Evolutionary conservation across 768 basidiomycete species (phyloP).

Genomic region (Boletus fagicola): DNA sequence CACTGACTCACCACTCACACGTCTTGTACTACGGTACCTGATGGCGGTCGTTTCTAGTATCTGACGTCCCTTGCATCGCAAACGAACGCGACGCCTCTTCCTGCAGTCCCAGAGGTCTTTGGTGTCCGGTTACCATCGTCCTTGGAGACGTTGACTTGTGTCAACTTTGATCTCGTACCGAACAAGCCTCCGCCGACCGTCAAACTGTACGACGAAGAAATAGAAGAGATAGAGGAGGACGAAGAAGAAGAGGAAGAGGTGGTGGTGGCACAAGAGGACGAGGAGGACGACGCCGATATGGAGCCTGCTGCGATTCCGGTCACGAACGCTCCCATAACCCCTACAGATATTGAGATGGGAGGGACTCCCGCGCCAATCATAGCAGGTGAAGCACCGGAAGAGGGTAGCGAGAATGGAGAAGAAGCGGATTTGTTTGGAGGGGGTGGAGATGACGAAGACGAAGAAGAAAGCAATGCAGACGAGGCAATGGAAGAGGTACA

Average conservation of each 20-base stretch:
- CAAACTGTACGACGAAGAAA: constrained; percentile 74
- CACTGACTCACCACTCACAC: not conserved
- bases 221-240: constrained; percentile 70
- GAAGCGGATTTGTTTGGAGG: constrained; percentile 75
- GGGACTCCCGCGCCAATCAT: constrained; percentile 33
- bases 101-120: constrained; percentile 84
- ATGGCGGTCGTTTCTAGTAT: constrained; percentile 46
- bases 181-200: constrained; percentile 79
- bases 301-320: constrained; percentile 56
- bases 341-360: constrained; percentile 63
- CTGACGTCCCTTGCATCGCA: constrained; percentile 77
- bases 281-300: constrained; percentile 60
- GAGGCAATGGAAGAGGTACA: constrained; percentile 82
- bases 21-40: too few relatives aligned
- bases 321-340: constrained; percentile 38
- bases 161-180: constrained; percentile 85
- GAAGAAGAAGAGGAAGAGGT: constrained; percentile 27
- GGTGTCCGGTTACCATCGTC: constrained; percentile 75
- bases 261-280: constrained; percentile 50
- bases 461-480: constrained; percentile 45
- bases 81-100: constrained; percentile 77
- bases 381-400: constrained; percentile 45
- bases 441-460: constrained; percentile 74
- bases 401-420: constrained; percentile 68
- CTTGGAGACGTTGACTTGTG: constrained; percentile 68